A percentile compares a stretch with the other conserved stretches of the same genome.
Conservation (phyloP, 306 rosid species). For the Lupinus albus region DNA sequence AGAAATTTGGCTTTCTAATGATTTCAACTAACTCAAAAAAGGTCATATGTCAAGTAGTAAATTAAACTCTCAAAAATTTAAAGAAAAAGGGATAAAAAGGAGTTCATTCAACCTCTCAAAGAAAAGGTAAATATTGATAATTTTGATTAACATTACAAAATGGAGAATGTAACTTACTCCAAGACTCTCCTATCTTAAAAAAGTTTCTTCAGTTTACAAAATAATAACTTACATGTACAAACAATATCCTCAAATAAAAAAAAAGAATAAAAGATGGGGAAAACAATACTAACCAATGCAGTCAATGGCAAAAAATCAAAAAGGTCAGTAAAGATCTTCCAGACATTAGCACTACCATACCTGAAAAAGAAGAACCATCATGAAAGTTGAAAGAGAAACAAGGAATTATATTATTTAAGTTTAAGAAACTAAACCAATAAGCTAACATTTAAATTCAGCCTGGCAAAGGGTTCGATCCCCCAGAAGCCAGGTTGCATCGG, state of each 20-base stretch:
- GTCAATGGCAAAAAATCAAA: conserved; percentile 97
- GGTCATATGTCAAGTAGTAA: not conserved
- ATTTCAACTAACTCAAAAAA: conserved; percentile 18
- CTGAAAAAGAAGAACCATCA: conserved; percentile 52
- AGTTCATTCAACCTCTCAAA: conserved; percentile 9
- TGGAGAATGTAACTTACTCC: conserved; percentile 7
- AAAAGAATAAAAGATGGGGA: not conserved
- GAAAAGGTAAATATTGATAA: conserved; percentile 3
- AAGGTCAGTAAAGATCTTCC: conserved; percentile 98
- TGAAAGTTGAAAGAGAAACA: conserved; percentile 21
- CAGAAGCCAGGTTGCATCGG: not conserved
- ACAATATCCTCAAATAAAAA: conserved; percentile 16
- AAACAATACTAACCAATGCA: conserved; percentile 80
- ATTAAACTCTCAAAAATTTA: not conserved
- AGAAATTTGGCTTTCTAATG: not conserved
- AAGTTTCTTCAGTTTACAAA: conserved; percentile 30
- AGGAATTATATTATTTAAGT: conserved; percentile 7
- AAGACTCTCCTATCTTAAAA: conserved; percentile 11
- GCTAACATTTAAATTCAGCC: conserved; percentile 17
- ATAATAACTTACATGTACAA: not conserved
- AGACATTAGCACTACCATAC: conserved; percentile 95
- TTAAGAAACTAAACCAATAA: conserved; percentile 31
- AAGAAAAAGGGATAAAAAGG: not conserved
- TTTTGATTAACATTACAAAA: conserved; percentile 22
- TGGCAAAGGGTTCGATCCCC: not conserved